Evolutionary conservation across 176 grass and related monocot species (phyloP).

Genomic region (Cocos nucifera): DNA sequence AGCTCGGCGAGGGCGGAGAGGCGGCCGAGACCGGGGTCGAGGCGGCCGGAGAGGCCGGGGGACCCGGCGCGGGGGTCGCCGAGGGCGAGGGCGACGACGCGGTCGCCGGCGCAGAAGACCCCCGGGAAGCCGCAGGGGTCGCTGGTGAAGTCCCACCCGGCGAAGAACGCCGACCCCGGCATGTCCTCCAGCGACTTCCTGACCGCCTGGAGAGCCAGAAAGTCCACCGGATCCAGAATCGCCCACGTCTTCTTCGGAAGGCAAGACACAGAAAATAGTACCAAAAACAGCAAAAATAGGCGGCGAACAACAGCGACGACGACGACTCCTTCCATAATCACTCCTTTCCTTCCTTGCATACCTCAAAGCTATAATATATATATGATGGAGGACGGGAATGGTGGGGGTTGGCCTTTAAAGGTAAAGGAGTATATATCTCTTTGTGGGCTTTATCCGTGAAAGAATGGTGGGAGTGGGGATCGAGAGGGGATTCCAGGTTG

Average conservation of each 20-base stretch:
- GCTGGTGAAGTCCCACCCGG: slow-evolving; percentile 74
- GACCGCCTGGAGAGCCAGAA: slow-evolving; percentile 75
- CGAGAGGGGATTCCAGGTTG: neutral
- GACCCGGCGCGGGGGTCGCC: slow-evolving; percentile 82
- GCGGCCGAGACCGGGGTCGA: slow-evolving; percentile 55
- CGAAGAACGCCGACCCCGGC: slow-evolving; percentile 78
- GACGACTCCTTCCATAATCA: no score
- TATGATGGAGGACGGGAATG: no score
- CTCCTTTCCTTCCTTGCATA: no score
- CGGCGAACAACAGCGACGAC: neutral
- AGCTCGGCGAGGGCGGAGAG: slow-evolving; percentile 67
- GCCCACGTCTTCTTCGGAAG: slow-evolving; percentile 6
- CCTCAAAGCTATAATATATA: no score
- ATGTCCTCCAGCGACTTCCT: slow-evolving; percentile 78
- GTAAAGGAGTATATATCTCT: no score
- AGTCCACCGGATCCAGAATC: slow-evolving; percentile 77
- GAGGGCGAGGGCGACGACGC: slow-evolving; percentile 56
- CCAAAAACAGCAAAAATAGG: slow-evolving; percentile 14
- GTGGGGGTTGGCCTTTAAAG: no score
- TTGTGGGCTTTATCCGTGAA: neutral
- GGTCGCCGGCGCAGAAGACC: slow-evolving; percentile 54
- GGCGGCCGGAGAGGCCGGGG: slow-evolving; percentile 51
- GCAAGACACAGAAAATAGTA: neutral
- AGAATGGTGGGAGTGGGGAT: slow-evolving; percentile 5
- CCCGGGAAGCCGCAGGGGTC: slow-evolving; percentile 84